Evolutionary conservation across 345 rosid genomes (phyloP), one percentile per base, ranked within the genome.

Genomic region (Schrenkiella parvula): DNA sequence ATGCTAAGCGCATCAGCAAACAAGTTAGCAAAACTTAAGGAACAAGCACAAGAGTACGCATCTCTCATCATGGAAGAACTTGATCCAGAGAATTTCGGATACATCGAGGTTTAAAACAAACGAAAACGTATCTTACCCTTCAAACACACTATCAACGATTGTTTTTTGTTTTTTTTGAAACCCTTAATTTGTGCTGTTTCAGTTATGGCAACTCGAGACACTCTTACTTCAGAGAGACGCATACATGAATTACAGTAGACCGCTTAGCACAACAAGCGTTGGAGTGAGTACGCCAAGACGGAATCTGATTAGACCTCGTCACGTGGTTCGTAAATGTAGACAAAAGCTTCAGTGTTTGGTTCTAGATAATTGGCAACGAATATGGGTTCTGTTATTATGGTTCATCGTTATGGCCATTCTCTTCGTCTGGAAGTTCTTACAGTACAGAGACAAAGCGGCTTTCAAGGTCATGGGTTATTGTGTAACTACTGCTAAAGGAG

Each of bases 141-240:
- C 15, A 48, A 26, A 60, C 8, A 25, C 78, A 38, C 6, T 53
- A 44, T 35, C 44, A 26, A 42, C 18, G 0, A 21, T 2, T n/a
- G n/a, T n/a, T n/a, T n/a, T 1, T 15, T 19, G 13, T 2, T 39
- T 15, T 56, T 5, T 11, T 34, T 1, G 8, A 35, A 17, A 14
- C 9, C 2, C 8, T n/a, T 0, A 1, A 1, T 50, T 46, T 29
- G 25, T 50, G 31, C 67, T 41, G 63, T 78, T 46, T 68, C 88
- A 95, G 99, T 61, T 95, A 70, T 95, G 99, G 99, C 99, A 95
- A 78, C 76, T 95, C 32, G 99, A 95, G 73, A 88, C 97, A 18
- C 85, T 95, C 56, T 89, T 95, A 28, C 86, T 95, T 39, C 96
- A 91, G 66, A 84, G 80, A 73, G 99, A 91, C 76, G 65, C 88